These are phyloP conservation scores for Jaminaea rosea DNA, from an alignment of 1,284 basidiomycete genomes.

Conservation along the genomic window DNA sequence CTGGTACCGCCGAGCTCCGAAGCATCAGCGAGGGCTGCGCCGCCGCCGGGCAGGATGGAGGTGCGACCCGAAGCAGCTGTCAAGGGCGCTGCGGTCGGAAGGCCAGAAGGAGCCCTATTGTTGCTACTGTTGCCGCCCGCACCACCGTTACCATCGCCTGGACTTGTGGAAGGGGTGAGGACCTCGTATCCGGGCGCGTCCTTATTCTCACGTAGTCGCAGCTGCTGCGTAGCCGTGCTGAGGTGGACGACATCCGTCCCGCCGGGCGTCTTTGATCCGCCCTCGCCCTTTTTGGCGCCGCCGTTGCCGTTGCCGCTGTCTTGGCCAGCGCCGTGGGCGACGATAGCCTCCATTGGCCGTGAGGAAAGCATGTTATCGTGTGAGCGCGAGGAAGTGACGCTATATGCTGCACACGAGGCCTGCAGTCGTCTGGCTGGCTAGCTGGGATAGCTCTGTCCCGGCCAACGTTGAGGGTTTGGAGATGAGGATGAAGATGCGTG, in stretches of 20 bases:
- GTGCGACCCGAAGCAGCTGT: no score
- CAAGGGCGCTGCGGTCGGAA: no score
- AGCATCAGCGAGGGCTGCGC: constrained; percentile 9
- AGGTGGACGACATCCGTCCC: constrained; percentile 21
- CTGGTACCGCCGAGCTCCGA: constrained; percentile 6
- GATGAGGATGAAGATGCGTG: no score
- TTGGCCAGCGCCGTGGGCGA: constrained; percentile 11
- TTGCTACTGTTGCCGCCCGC: no score
- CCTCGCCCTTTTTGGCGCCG: no score
- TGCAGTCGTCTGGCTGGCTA: no score
- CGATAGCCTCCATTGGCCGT: constrained; percentile 27
- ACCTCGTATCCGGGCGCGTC: constrained; percentile 23
- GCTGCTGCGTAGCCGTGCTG: constrained; percentile 15
- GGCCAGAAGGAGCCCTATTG: no score
- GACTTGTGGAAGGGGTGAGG: constrained; percentile 4
- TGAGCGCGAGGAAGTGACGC: no score
- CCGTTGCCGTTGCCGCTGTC: constrained; percentile 7
- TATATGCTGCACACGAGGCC: no score
- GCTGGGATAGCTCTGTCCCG: no score
- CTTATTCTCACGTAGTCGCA: constrained; percentile 24
- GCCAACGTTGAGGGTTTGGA: no score
- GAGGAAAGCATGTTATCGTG: constrained; percentile 33
- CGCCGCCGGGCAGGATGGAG: constrained; percentile 11
- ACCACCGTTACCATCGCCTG: constrained; percentile 1
- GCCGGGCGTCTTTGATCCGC: no score